A percentile compares a stretch with the other conserved stretches of the same genome.
Evolutionary conservation across 1,284 basidiomycete genomes (phyloP).

Genomic region (Heterobasidion occidentale): DNA sequence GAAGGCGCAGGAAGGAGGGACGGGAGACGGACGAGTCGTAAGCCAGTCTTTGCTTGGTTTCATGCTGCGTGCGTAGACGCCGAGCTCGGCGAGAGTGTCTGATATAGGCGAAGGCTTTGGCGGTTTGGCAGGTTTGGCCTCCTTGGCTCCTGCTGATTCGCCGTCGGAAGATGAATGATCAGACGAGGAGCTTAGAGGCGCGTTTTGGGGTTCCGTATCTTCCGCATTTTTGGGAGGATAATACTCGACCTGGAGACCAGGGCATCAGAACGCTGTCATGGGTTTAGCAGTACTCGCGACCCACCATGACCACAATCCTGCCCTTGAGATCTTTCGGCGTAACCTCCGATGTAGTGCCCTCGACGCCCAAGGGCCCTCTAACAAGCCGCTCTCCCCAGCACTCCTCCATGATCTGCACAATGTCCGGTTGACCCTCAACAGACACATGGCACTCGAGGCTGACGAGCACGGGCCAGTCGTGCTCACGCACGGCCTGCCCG

Average conservation of each 20-base stretch:
- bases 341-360: conserved; percentile 21
- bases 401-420: conserved; percentile 48
- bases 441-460: conserved; percentile 60
- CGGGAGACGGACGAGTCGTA: conserved; percentile 23
- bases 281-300: no score
- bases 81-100: conserved; percentile 38
- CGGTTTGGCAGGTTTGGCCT: not conserved
- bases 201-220: not conserved
- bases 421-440: conserved; percentile 37
- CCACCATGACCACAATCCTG: conserved; percentile 53
- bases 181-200: conserved; percentile 1
- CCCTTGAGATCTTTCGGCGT: conserved; percentile 43
- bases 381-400: conserved; percentile 52
- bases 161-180: not conserved
- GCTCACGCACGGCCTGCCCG: conserved; percentile 29
- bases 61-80: conserved; percentile 51
- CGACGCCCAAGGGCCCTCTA: conserved; percentile 26
- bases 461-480: conserved; percentile 52
- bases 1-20: not conserved
- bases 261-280: not conserved
- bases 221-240: conserved; percentile 27
- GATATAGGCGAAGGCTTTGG: conserved; percentile 28
- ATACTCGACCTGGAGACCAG: conserved; percentile 40
- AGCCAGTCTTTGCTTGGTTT: conserved; percentile 47
- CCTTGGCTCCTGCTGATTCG: not conserved